Conservation (phyloP, 306 rosid genomes). For the Vigna hirtella region DNA sequence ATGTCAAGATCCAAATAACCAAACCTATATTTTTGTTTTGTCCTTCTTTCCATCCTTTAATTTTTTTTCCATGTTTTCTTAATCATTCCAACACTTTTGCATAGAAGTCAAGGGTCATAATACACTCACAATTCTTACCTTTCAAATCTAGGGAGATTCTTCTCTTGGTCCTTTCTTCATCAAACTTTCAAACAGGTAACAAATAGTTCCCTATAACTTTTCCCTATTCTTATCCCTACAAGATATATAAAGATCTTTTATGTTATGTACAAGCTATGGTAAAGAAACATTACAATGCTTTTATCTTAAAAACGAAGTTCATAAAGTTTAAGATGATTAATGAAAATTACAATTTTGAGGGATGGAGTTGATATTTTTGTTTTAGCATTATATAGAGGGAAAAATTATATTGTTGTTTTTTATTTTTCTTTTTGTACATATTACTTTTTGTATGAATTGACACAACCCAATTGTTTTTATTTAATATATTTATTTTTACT, state of each 20-base stretch:
- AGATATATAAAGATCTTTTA: neutral
- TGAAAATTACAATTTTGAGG: no score
- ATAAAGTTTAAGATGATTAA: no score
- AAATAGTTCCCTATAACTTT: conserved; percentile 30
- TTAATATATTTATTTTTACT: no score
- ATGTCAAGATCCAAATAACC: conserved; percentile 7
- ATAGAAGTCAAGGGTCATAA: conserved; percentile 21
- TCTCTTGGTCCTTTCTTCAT: conserved; percentile 20
- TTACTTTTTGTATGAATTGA: no score
- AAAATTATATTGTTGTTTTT: no score
- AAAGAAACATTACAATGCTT: neutral
- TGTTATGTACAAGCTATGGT: conserved; percentile 16
- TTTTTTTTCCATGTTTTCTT: neutral
- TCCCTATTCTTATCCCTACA: conserved; percentile 10
- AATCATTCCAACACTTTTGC: neutral
- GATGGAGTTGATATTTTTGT: no score
- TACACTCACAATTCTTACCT: neutral
- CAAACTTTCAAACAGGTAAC: conserved; percentile 14
- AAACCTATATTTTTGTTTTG: conserved; percentile 10
- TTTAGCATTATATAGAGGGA: no score
- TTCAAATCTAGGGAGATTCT: conserved; percentile 8
- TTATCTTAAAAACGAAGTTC: neutral
- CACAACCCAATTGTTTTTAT: no score
- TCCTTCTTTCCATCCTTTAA: conserved; percentile 17
- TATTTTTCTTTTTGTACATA: no score